Evolutionary conservation across 2,329 filamentous ascomycete species (phyloP).

Genomic region (Aspergillus unguis): DNA sequence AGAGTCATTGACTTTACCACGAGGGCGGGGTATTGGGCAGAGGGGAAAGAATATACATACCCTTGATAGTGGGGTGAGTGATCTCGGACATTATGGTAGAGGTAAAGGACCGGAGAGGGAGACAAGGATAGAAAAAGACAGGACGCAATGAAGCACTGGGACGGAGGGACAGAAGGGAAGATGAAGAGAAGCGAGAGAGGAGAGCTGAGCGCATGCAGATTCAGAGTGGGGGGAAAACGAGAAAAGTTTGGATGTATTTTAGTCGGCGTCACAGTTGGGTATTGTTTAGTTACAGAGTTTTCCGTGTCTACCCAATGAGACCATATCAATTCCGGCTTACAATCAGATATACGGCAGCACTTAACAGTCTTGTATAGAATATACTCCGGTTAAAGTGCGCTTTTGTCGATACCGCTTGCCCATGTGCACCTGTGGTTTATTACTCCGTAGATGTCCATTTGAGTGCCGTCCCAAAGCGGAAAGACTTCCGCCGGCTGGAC

Average conservation of each 20-base stretch:
- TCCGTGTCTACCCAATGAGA: slow-evolving; percentile 9
- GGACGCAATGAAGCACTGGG: slow-evolving; percentile 22
- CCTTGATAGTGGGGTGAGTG: slow-evolving; percentile 73
- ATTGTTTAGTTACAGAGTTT: slow-evolving; percentile 10
- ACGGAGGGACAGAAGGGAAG: slow-evolving; percentile 22
- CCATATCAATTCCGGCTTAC: slow-evolving; percentile 8
- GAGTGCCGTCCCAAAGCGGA: slow-evolving; percentile 11
- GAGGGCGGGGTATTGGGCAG: slow-evolving; percentile 19
- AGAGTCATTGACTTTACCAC: background rate
- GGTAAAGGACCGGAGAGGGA: slow-evolving; percentile 18
- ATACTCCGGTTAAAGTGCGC: background rate
- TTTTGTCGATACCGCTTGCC: background rate
- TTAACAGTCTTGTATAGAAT: background rate
- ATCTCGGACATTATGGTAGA: slow-evolving; percentile 63
- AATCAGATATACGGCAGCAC: background rate
- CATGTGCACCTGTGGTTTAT: background rate
- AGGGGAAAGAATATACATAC: slow-evolving; percentile 43
- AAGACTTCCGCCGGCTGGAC: slow-evolving; percentile 9
- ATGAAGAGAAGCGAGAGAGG: slow-evolving; percentile 8
- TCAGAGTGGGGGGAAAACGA: slow-evolving; percentile 18
- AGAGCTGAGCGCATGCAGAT: slow-evolving; percentile 20
- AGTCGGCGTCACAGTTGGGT: slow-evolving; percentile 8
- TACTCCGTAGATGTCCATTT: background rate
- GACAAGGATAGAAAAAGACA: slow-evolving; percentile 15
- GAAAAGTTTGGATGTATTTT: slow-evolving; percentile 12